Percentiles rank a stretch among this genome's conserved stretches.
Conservation (phyloP, 1,284 basidiomycete species). For the Prillingera fragicola region DNA sequence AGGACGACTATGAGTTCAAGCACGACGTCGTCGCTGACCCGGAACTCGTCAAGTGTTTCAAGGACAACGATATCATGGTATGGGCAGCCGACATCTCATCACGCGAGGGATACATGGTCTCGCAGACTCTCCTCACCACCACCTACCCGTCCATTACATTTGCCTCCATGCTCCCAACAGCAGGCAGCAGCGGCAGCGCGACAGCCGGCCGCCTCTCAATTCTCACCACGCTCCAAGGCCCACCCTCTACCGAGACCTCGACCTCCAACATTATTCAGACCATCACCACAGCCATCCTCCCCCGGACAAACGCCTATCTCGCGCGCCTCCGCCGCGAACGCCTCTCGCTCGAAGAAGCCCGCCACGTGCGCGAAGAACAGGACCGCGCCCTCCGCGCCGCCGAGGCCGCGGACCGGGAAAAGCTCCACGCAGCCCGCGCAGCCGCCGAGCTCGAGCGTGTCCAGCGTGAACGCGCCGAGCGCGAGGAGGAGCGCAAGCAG, state of each 20-base stretch:
- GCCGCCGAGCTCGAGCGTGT: slow-evolving; percentile 24
- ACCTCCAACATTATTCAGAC: slow-evolving; percentile 60
- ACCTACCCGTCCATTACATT: slow-evolving; percentile 91
- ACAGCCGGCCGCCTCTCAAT: slow-evolving; percentile 65
- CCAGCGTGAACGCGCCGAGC: slow-evolving; percentile 41
- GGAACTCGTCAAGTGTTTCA: slow-evolving; percentile 60
- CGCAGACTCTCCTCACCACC: slow-evolving; percentile 78
- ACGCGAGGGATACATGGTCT: slow-evolving; percentile 75
- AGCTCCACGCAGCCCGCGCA: slow-evolving; percentile 22
- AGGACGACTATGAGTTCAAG: slow-evolving; percentile 81
- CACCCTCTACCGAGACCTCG: slow-evolving; percentile 58
- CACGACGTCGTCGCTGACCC: slow-evolving; percentile 72
- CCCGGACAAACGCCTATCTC: slow-evolving; percentile 71
- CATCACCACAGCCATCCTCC: slow-evolving; percentile 65
- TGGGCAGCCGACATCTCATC: slow-evolving; percentile 82
- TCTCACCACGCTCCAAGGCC: slow-evolving; percentile 75
- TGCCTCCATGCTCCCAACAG: slow-evolving; percentile 69
- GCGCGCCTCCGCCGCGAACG: slow-evolving; percentile 55
- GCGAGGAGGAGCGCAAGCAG: slow-evolving; percentile 19
- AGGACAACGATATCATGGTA: slow-evolving; percentile 65
- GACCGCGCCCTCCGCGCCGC: slow-evolving; percentile 70
- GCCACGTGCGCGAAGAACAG: slow-evolving; percentile 70
- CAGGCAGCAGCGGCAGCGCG: slow-evolving; percentile 37
- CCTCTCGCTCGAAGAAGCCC: slow-evolving; percentile 57
- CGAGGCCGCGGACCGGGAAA: slow-evolving; percentile 62